Percentiles rank a stretch among this genome's conserved stretches.
phyloP scores from a whole-genome alignment of 2,329 filamentous ascomycete genomes.

The Penicillium rolfsii region DNA sequence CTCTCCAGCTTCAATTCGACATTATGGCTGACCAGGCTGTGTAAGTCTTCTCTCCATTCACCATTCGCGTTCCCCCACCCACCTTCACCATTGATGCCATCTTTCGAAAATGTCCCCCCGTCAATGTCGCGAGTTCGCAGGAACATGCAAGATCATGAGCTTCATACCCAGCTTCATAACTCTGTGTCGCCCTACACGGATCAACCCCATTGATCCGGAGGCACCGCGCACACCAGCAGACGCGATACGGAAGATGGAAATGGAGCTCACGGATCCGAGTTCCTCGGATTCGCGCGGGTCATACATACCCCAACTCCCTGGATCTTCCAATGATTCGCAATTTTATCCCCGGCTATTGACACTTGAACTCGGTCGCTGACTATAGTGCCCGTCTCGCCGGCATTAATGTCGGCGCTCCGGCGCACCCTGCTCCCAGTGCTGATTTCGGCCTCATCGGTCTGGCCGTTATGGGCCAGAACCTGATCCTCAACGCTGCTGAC shows the following conservation, averaged over 20 bases:
- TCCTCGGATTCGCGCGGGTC: constrained; percentile 6
- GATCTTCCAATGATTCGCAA: constrained; percentile 10
- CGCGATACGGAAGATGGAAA: not conserved
- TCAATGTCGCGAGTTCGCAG: not conserved
- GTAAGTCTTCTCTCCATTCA: constrained; percentile 39
- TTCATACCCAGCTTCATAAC: not conserved
- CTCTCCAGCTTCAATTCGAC: constrained; percentile 21
- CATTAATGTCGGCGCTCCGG: constrained; percentile 69
- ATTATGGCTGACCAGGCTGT: constrained; percentile 51
- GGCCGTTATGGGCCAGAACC: constrained; percentile 87
- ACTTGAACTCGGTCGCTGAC: constrained; percentile 46
- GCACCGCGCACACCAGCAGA: not conserved
- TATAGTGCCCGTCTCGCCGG: constrained; percentile 74
- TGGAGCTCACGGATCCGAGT: not conserved
- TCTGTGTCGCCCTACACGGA: constrained; percentile 2
- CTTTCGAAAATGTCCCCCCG: not conserved
- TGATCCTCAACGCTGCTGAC: constrained; percentile 88
- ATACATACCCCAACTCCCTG: constrained; percentile 2
- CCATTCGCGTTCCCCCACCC: constrained; percentile 1
- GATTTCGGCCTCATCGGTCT: constrained; percentile 92
- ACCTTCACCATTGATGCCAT: not conserved
- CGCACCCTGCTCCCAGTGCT: constrained; percentile 63
- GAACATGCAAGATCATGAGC: not conserved
- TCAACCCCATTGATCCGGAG: constrained; percentile 2
- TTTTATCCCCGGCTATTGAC: constrained; percentile 35